These are phyloP conservation scores for Yamadazyma diospyri DNA, from an alignment of 1,139 yeast species.

Conservation along the genomic window DNA sequence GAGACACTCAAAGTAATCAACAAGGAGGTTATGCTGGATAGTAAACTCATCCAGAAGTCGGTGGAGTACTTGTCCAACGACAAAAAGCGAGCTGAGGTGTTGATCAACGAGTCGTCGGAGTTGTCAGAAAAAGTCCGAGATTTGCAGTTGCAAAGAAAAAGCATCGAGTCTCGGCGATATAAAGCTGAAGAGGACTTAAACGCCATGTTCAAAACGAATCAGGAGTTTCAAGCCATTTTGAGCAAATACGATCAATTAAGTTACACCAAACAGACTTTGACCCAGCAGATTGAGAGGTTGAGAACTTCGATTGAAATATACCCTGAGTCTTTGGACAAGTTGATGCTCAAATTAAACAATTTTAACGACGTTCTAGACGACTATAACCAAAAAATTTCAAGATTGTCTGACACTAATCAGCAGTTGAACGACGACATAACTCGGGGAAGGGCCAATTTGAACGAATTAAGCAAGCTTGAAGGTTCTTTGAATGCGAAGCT, in stretches of 20 bases:
- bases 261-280: conserved; percentile 42
- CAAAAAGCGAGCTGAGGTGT: conserved; percentile 64
- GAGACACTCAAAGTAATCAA: conserved; percentile 73
- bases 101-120: conserved; percentile 44
- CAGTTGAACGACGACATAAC: conserved; percentile 17
- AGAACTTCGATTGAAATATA: conserved; percentile 43
- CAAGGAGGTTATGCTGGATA: conserved; percentile 74
- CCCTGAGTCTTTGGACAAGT: conserved; percentile 47
- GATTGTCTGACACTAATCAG: conserved; percentile 13
- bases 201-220: conserved; percentile 68
- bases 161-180: conserved; percentile 48
- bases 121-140: conserved; percentile 42
- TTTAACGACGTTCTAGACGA: conserved; percentile 47
- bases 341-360: conserved; percentile 48
- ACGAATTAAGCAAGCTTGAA: conserved; percentile 44
- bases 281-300: conserved; percentile 49
- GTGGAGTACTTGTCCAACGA: conserved; percentile 75
- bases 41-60: conserved; percentile 70
- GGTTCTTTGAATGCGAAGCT: conserved; percentile 60
- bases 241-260: conserved; percentile 59
- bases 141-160: conserved; percentile 48
- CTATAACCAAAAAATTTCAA: conserved; percentile 27
- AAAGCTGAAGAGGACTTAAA: conserved; percentile 58
- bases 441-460: conserved; percentile 29
- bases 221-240: conserved; percentile 72